Percentiles rank a stretch among this genome's conserved stretches.
Evolutionary conservation across 768 basidiomycete genomes (phyloP).

Genomic region (Chalciporus pseudorubinellus): DNA sequence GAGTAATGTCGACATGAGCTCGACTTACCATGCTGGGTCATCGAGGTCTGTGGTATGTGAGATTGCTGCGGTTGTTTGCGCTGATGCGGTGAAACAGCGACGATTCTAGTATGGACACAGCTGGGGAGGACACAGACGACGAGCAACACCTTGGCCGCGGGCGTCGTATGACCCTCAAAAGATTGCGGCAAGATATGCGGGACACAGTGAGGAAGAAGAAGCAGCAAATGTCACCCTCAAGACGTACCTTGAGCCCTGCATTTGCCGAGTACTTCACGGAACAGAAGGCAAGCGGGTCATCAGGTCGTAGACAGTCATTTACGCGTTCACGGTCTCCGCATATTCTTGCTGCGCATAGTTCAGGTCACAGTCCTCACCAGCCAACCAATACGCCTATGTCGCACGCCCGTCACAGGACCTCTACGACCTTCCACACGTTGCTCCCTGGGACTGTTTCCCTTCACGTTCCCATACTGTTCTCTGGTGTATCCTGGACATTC

Average conservation of each 20-base stretch:
- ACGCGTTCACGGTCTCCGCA: constrained; percentile 75
- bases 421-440: constrained; percentile 28
- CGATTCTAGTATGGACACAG: constrained; percentile 48
- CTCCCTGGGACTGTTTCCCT: constrained; percentile 51
- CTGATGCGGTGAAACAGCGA: constrained; percentile 39
- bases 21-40: constrained; percentile 84
- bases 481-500: constrained; percentile 41
- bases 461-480: constrained; percentile 43
- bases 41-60: constrained; percentile 57
- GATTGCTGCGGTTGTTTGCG: neutral
- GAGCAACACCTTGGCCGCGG: constrained; percentile 44
- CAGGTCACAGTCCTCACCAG: constrained; percentile 37
- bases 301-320: constrained; percentile 47
- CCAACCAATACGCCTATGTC: constrained; percentile 40
- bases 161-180: constrained; percentile 36
- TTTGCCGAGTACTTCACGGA: constrained; percentile 28
- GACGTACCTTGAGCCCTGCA: constrained; percentile 24
- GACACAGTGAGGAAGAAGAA: constrained; percentile 29
- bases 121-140: constrained; percentile 60
- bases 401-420: constrained; percentile 40
- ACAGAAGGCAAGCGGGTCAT: constrained; percentile 34
- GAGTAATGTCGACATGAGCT: constrained; percentile 66
- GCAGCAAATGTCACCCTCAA: constrained; percentile 24
- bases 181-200: constrained; percentile 26
- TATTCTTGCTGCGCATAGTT: constrained; percentile 33